phyloP scores from a whole-genome alignment of 73 alveolate genomes.

The Paramecium caudatum region DNA sequence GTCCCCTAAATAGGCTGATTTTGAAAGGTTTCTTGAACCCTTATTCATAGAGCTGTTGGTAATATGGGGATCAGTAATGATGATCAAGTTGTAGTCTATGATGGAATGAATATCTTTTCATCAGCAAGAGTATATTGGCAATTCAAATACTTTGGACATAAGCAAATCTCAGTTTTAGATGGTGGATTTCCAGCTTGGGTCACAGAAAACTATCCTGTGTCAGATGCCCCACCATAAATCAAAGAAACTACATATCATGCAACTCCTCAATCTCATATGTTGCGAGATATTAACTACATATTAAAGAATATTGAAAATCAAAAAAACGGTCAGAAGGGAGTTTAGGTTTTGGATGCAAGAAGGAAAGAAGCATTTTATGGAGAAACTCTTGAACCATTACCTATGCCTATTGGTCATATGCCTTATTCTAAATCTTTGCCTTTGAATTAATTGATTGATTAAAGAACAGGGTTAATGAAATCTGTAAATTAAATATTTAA shows the following conservation, averaged over 20 bases:
- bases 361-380: conserved; percentile 70
- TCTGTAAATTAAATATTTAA: neutral
- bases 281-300: neutral
- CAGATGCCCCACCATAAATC: conserved; percentile 57
- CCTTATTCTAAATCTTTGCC: conserved; percentile 65
- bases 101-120: conserved; percentile 67
- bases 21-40: neutral
- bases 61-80: conserved; percentile 41
- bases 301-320: conserved; percentile 60
- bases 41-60: neutral
- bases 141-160: conserved; percentile 74
- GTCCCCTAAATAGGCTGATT: conserved; percentile 66
- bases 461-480: conserved; percentile 75
- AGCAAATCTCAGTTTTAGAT: conserved; percentile 69
- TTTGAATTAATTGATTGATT: conserved; percentile 66
- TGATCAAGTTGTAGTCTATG: conserved; percentile 74
- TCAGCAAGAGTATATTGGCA: conserved; percentile 79
- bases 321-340: conserved; percentile 38
- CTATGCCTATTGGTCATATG: conserved; percentile 77
- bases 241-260: neutral
- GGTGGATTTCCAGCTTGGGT: conserved; percentile 78
- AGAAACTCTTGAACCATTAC: conserved; percentile 78
- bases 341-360: conserved; percentile 80
- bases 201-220: conserved; percentile 30
- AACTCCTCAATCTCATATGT: neutral